phyloP scores from a whole-genome alignment of 305 asterid species.

The Fraxinus ornus region DNA sequence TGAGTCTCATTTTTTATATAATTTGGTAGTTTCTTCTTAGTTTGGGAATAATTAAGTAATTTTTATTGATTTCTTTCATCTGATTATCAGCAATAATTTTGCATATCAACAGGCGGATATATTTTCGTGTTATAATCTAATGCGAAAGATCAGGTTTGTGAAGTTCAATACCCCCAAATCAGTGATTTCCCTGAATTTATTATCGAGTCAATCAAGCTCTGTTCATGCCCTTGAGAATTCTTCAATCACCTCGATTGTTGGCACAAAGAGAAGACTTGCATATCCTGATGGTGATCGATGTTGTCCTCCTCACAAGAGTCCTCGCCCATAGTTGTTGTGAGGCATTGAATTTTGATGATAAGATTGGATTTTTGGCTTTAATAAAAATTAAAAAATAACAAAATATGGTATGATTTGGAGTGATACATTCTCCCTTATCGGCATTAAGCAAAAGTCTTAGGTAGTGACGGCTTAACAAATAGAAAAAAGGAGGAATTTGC shows the following conservation, averaged over 20 bases:
- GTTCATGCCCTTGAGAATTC: conserved; percentile 24
- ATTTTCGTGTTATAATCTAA: conserved; percentile 35
- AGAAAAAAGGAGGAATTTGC: conserved; percentile 17
- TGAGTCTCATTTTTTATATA: conserved; percentile 29
- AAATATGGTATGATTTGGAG: conserved; percentile 21
- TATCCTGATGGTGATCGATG: conserved; percentile 28
- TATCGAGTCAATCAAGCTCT: conserved; percentile 18
- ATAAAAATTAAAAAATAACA: conserved; percentile 7
- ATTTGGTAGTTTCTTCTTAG: not conserved
- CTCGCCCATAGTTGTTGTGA: conserved; percentile 15
- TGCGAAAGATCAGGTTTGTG: conserved; percentile 26
- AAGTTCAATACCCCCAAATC: conserved; percentile 29
- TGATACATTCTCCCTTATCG: conserved; percentile 15
- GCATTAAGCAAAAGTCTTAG: not conserved
- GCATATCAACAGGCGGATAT: conserved; percentile 36
- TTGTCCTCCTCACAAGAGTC: conserved; percentile 24
- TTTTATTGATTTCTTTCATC: not conserved
- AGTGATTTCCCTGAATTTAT: conserved; percentile 16
- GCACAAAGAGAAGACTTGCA: conserved; percentile 35
- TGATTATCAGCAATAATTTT: not conserved
- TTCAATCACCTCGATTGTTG: conserved; percentile 20
- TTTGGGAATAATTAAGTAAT: not conserved
- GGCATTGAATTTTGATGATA: not conserved
- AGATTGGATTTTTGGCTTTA: conserved; percentile 20
- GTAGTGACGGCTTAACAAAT: conserved; percentile 27